Conservation (phyloP, 257 asterid species). For the Haberlea rhodopensis region DNA sequence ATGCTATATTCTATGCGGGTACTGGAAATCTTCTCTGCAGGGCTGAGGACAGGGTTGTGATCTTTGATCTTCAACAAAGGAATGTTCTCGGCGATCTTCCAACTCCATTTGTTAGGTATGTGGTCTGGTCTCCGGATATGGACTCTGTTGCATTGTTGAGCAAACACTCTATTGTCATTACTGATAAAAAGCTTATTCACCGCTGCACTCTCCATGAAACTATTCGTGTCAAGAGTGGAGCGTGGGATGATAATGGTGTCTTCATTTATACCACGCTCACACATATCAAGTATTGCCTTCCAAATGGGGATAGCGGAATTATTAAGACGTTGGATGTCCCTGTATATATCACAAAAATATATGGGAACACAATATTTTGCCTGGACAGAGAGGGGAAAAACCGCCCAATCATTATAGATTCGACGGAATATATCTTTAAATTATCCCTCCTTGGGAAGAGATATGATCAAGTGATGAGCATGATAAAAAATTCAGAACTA, state of each 20-base stretch:
- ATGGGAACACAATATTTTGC: constrained; percentile 85
- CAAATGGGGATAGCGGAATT: constrained; percentile 96
- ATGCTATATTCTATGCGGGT: constrained; percentile 95
- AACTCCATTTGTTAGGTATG: constrained; percentile 73
- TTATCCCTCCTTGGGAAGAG: constrained; percentile 72
- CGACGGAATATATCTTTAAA: constrained; percentile 85
- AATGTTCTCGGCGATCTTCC: constrained; percentile 80
- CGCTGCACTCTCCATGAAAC: constrained; percentile 99
- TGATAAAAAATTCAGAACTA: constrained; percentile 88
- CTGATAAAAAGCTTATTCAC: constrained; percentile 86
- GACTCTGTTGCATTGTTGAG: constrained; percentile 88
- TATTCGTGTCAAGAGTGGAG: constrained; percentile 97
- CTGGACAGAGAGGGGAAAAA: constrained; percentile 94
- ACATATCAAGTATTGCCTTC: constrained; percentile 95
- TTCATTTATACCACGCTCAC: constrained; percentile 89
- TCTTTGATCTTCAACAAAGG: constrained; percentile 93
- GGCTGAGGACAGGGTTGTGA: constrained; percentile 95
- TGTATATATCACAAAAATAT: constrained; percentile 80
- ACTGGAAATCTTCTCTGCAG: constrained; percentile 93
- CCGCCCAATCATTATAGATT: constrained; percentile 85
- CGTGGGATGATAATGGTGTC: constrained; percentile 98
- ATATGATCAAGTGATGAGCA: constrained; percentile 91
- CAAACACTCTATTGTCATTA: constrained; percentile 90
- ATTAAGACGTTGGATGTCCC: constrained; percentile 92
- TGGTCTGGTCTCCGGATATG: constrained; percentile 96